phyloP scores from a whole-genome alignment of 2,329 filamentous ascomycete genomes.

The Ascochyta fabae region DNA sequence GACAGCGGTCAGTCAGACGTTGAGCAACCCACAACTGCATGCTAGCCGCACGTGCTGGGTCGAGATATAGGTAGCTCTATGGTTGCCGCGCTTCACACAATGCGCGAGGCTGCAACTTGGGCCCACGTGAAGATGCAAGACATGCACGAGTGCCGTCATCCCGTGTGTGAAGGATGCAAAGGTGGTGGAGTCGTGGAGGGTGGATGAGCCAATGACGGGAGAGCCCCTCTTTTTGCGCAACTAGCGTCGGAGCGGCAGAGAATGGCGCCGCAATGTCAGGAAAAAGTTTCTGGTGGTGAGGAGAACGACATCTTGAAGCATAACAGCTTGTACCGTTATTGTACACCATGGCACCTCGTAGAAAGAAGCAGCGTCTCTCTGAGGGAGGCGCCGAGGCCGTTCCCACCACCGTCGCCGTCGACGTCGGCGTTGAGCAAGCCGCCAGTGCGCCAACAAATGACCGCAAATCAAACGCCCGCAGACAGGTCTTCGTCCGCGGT shows the following conservation, averaged over 20 bases:
- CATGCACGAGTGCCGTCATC: conserved; percentile 16
- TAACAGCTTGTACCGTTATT: not conserved
- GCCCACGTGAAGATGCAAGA: conserved; percentile 16
- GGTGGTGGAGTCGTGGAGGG: not conserved
- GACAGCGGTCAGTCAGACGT: conserved; percentile 10
- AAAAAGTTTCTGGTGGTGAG: not conserved
- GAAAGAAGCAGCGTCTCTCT: conserved; percentile 52
- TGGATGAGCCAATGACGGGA: conserved; percentile 13
- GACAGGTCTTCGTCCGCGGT: conserved; percentile 82
- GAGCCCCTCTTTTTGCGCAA: conserved; percentile 9
- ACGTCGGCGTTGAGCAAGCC: conserved; percentile 31
- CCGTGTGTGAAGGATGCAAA: conserved; percentile 11
- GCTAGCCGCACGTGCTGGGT: conserved; percentile 10
- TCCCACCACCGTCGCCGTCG: conserved; percentile 34
- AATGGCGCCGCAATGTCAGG: not conserved
- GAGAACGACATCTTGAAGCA: not conserved
- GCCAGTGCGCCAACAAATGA: conserved; percentile 20
- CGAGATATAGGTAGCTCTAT: conserved; percentile 1
- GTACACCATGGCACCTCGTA: conserved; percentile 47
- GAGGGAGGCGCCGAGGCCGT: conserved; percentile 45
- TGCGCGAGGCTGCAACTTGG: conserved; percentile 11
- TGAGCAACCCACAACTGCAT: conserved; percentile 16
- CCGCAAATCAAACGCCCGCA: conserved; percentile 51
- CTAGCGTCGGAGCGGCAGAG: conserved; percentile 11
- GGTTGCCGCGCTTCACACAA: conserved; percentile 6